phyloP scores from a whole-genome alignment of 2,329 filamentous ascomycete species.

The Penicillium sp. region DNA sequence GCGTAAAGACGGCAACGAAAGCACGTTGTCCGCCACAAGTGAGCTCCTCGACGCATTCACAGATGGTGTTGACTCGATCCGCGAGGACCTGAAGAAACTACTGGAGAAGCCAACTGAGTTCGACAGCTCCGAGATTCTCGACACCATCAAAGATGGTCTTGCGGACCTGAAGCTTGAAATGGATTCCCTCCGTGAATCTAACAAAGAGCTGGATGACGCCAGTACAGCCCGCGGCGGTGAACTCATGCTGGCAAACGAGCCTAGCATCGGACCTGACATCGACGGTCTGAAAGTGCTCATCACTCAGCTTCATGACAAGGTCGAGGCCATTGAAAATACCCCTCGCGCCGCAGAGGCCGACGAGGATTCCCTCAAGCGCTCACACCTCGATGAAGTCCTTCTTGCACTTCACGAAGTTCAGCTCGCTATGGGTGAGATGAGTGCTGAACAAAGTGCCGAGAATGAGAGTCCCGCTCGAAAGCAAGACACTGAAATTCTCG shows the following conservation, averaged over 20 bases:
- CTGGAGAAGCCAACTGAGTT: constrained; percentile 77
- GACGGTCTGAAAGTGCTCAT: constrained; percentile 84
- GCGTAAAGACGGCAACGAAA: constrained; percentile 56
- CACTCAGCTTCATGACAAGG: constrained; percentile 76
- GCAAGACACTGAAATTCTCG: constrained; percentile 87
- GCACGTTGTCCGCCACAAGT: constrained; percentile 53
- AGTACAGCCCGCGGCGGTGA: constrained; percentile 54
- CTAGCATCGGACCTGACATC: constrained; percentile 57
- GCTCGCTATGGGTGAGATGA: constrained; percentile 55
- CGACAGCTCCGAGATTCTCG: constrained; percentile 85
- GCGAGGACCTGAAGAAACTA: constrained; percentile 71
- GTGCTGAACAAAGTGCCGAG: constrained; percentile 47
- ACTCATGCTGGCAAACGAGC: constrained; percentile 57
- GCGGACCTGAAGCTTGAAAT: constrained; percentile 75
- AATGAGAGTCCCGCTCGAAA: constrained; percentile 62
- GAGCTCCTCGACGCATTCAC: constrained; percentile 63
- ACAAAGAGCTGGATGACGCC: constrained; percentile 52
- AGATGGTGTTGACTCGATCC: constrained; percentile 71
- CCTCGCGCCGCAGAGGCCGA: constrained; percentile 40
- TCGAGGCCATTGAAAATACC: constrained; percentile 68
- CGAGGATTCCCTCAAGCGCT: constrained; percentile 47
- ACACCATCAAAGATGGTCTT: constrained; percentile 80
- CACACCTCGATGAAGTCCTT: constrained; percentile 50
- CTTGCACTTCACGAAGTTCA: constrained; percentile 55
- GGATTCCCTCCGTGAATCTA: constrained; percentile 66